phyloP scores from a whole-genome alignment of 2,329 filamentous ascomycete species.

The Venturia pyrina region DNA sequence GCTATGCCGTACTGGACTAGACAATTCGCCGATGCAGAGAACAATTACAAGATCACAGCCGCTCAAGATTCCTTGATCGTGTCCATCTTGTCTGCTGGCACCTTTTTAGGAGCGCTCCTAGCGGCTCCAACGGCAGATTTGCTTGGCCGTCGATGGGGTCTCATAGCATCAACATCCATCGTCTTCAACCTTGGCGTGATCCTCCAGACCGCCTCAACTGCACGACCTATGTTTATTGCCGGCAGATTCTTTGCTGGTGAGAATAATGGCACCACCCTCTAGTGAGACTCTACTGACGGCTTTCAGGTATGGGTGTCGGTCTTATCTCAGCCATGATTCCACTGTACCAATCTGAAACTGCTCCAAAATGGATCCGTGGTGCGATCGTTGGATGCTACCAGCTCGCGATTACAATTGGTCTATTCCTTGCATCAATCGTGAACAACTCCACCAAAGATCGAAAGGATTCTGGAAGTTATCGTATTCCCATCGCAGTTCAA shows the following conservation, averaged over 20 bases:
- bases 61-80: conserved; percentile 63
- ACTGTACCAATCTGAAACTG: conserved; percentile 57
- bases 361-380: conserved; percentile 64
- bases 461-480: conserved; percentile 54
- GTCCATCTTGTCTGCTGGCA: conserved; percentile 73
- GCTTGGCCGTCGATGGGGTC: conserved; percentile 58
- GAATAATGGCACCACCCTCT: background rate
- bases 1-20: conserved; percentile 58
- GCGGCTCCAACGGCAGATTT: conserved; percentile 57
- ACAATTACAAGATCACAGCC: conserved; percentile 30
- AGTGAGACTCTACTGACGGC: conserved; percentile 20
- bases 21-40: conserved; percentile 24
- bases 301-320: conserved; percentile 31
- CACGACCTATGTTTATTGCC: conserved; percentile 28
- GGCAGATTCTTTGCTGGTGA: conserved; percentile 15
- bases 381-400: conserved; percentile 57
- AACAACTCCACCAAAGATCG: conserved; percentile 52
- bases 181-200: conserved; percentile 32
- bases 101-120: conserved; percentile 58
- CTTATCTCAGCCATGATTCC: conserved; percentile 27
- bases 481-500: conserved; percentile 67
- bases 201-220: conserved; percentile 26
- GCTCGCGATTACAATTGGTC: conserved; percentile 21
- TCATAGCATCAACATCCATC: conserved; percentile 23
- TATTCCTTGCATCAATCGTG: conserved; percentile 56